phyloP scores from a whole-genome alignment of 768 basidiomycete genomes.

The Mycena capillaripes region DNA sequence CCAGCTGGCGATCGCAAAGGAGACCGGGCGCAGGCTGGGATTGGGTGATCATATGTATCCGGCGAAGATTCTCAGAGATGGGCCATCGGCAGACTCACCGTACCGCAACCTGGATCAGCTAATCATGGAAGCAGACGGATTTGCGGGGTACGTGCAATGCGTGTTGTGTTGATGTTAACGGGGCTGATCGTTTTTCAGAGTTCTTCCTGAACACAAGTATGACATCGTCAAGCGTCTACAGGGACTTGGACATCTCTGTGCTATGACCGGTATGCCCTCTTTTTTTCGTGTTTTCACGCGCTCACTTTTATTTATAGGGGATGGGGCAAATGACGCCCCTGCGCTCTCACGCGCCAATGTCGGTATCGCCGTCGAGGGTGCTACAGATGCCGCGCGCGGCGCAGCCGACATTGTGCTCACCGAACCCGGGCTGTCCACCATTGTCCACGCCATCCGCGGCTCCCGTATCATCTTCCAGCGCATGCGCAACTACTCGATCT shows the following conservation, averaged over 20 bases:
- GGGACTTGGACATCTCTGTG: slow-evolving; percentile 94
- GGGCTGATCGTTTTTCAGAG: background rate
- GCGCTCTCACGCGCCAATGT: slow-evolving; percentile 98
- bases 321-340: slow-evolving; percentile 98
- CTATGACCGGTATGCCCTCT: slow-evolving; percentile 84
- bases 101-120: slow-evolving; percentile 92
- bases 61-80: slow-evolving; percentile 97
- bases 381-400: slow-evolving; percentile 97
- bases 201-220: slow-evolving; percentile 82
- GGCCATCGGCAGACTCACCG: slow-evolving; percentile 88
- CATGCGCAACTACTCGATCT: slow-evolving; percentile 99
- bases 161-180: slow-evolving; percentile 54
- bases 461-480: slow-evolving; percentile 99
- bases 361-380: slow-evolving; percentile 99
- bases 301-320: slow-evolving; percentile 48
- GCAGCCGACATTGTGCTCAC: slow-evolving; percentile 98
- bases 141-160: slow-evolving; percentile 95
- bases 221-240: slow-evolving; percentile 99
- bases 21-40: slow-evolving; percentile 97
- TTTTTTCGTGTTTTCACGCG: background rate
- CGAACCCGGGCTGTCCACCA: slow-evolving; percentile 98
- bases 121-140: slow-evolving; percentile 99
- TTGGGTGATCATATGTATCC: slow-evolving; percentile 99
- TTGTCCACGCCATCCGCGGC: slow-evolving; percentile 97
- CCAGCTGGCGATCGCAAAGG: slow-evolving; percentile 98